Evolutionary conservation across 1,139 yeast genomes (phyloP).

Genomic region (Debaryomyces udenii): DNA sequence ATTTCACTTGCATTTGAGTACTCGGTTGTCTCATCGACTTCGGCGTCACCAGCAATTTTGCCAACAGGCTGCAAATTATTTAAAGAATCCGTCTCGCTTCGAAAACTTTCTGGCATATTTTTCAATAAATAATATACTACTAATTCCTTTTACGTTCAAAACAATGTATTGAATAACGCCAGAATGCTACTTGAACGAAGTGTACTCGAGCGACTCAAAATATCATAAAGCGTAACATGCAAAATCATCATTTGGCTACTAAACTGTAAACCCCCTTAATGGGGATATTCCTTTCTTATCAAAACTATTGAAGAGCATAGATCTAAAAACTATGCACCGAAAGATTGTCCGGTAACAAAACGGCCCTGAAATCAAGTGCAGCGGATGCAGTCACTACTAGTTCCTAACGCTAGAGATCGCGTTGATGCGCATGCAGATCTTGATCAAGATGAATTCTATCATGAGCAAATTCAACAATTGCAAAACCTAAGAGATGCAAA

Average conservation of each 20-base stretch:
- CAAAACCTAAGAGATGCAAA: conserved; percentile 15
- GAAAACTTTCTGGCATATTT: conserved; percentile 6
- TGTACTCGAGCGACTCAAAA: conserved; percentile 7
- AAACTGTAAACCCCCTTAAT: conserved; percentile 4
- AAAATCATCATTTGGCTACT: background rate
- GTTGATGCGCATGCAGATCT: conserved; percentile 40
- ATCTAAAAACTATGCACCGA: background rate
- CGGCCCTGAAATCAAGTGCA: background rate
- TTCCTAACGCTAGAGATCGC: conserved; percentile 35
- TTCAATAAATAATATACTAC: background rate
- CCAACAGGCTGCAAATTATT: conserved; percentile 2
- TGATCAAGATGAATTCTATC: conserved; percentile 35
- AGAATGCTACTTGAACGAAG: background rate
- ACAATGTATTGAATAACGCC: background rate
- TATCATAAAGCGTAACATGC: conserved; percentile 1
- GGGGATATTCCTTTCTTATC: no score
- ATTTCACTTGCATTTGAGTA: conserved; percentile 2
- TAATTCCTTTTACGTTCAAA: background rate
- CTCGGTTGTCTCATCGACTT: conserved; percentile 1
- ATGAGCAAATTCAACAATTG: conserved; percentile 14
- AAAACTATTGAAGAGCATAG: background rate
- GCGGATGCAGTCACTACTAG: conserved; percentile 26
- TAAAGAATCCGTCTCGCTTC: background rate
- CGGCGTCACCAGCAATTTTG: background rate
- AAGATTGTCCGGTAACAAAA: background rate